phyloP scores from a whole-genome alignment of 345 rosid species.

The Mercurialis annua region DNA sequence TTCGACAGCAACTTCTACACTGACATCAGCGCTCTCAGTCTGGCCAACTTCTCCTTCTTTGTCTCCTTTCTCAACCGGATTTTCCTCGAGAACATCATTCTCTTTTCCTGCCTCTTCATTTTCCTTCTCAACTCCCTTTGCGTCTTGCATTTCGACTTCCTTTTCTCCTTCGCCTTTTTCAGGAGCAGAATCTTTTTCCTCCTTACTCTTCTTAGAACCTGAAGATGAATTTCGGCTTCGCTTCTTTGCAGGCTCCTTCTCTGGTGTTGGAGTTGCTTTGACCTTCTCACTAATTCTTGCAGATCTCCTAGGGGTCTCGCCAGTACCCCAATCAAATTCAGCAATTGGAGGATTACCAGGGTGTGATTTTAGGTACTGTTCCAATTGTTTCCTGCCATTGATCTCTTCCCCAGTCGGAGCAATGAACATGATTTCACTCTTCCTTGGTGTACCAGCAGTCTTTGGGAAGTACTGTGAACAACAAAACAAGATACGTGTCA shows the following conservation, averaged over 20 bases:
- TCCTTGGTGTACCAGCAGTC: conserved; percentile 58
- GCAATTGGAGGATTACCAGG: conserved; percentile 58
- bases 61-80: conserved; percentile 19
- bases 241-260: conserved; percentile 67
- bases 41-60: conserved; percentile 15
- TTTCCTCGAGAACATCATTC: conserved; percentile 21
- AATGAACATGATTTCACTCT: conserved; percentile 58
- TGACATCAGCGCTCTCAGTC: conserved; percentile 17
- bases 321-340: conserved; percentile 78
- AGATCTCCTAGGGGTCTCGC: conserved; percentile 82
- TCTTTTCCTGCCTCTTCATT: conserved; percentile 22
- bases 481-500: conserved; percentile 6
- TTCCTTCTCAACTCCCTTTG: conserved; percentile 24
- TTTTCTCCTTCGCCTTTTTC: conserved; percentile 38
- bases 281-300: conserved; percentile 72
- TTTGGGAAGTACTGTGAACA: conserved; percentile 51
- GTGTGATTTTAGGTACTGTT: conserved; percentile 68
- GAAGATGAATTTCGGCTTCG: conserved; percentile 51
- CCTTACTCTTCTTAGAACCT: conserved; percentile 46
- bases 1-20: conserved; percentile 20
- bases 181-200: conserved; percentile 33
- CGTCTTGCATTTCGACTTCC: conserved; percentile 20
- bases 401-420: conserved; percentile 83
- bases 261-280: conserved; percentile 67
- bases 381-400: conserved; percentile 59